Evolutionary conservation across 352 stramenopile species (phyloP), one percentile per base, ranked within the genome.

Genomic region (Phytophthora palmivora): DNA sequence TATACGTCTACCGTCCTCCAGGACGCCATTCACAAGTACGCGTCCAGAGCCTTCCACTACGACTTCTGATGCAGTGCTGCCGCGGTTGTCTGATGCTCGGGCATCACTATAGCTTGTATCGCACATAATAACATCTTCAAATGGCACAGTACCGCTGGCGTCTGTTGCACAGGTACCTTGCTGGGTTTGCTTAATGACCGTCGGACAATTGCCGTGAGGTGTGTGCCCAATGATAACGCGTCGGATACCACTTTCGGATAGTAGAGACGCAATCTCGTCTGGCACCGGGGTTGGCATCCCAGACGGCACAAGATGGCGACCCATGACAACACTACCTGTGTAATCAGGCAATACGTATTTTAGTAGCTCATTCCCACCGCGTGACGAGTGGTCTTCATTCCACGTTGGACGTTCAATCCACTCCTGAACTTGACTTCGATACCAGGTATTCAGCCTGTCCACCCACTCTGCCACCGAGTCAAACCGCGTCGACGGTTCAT

Each of bases 41-140:
- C 45, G 67, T 0, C 77, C 76, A 7, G 82, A 70, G 14, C 78
- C 65, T 11, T 85, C 63, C 30, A 98, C 58, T 16, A 96, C 62
- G 15, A 98, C 64, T 32, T 96, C 79, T 0, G 84, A 82, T 2
- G 89, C 82, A 28, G 90, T 91, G 7, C 58, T 51, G 7, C 93
- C 94, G 4, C 94, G 84, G 37, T 95, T 96, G 49, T 97, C 89
- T 15, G 56, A 37, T 15, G 71, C 65, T 22, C 42, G 68, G 37
- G 82, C 76, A 62, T 97, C 87, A 38, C 91, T 96, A 63, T 97
- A 98, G 43, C 92, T 98, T 18, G 92, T 98, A 70, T 98, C 94
- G 30, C 88, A 96, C 65, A 95, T 96, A 55, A 97, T 79, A 8
- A 97, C 82, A 73, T 96, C 81, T 58, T 83, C 53, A 34, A 97